Evolutionary conservation across 2,329 filamentous ascomycete genomes (phyloP).

Genomic region (Trichophyton benhamiae): DNA sequence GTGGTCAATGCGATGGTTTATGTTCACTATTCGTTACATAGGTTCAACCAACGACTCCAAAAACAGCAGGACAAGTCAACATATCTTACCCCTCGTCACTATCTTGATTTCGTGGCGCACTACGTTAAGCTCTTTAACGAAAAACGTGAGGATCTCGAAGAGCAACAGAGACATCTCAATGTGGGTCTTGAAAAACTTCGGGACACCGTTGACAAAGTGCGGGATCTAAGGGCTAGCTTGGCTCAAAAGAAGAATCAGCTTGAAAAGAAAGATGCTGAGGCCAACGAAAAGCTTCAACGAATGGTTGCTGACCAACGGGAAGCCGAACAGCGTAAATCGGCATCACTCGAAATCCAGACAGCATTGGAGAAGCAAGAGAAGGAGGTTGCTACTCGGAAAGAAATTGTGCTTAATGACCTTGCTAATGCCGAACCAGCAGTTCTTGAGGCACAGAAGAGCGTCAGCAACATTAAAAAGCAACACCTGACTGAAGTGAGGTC

Average conservation of each 20-base stretch:
- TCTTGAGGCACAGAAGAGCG: slow-evolving; percentile 81
- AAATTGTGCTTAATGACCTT: slow-evolving; percentile 76
- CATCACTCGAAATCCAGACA: slow-evolving; percentile 77
- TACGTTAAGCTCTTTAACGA: slow-evolving; percentile 97
- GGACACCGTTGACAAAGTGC: slow-evolving; percentile 94
- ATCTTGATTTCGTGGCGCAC: slow-evolving; percentile 93
- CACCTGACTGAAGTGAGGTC: slow-evolving; percentile 95
- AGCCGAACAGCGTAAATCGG: slow-evolving; percentile 79
- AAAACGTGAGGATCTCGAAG: slow-evolving; percentile 95
- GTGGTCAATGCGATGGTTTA: slow-evolving; percentile 98
- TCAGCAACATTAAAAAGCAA: slow-evolving; percentile 96
- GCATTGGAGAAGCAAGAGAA: slow-evolving; percentile 80
- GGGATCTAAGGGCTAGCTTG: slow-evolving; percentile 77
- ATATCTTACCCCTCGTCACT: slow-evolving; percentile 90
- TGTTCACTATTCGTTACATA: slow-evolving; percentile 86
- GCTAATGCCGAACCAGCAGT: slow-evolving; percentile 89
- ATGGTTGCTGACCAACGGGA: slow-evolving; percentile 96
- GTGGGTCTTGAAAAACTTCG: slow-evolving; percentile 94
- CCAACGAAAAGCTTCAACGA: slow-evolving; percentile 90
- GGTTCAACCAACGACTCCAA: slow-evolving; percentile 74
- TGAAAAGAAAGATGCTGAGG: slow-evolving; percentile 85
- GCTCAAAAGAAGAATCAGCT: slow-evolving; percentile 90
- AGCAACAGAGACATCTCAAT: slow-evolving; percentile 96
- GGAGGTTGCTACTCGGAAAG: slow-evolving; percentile 68
- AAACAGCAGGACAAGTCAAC: slow-evolving; percentile 89